Percentiles rank a stretch among this genome's conserved stretches.
These are phyloP conservation scores for Jackrogersella minutella DNA, from an alignment of 495 filamentous ascomycete genomes.

Conservation along the genomic window DNA sequence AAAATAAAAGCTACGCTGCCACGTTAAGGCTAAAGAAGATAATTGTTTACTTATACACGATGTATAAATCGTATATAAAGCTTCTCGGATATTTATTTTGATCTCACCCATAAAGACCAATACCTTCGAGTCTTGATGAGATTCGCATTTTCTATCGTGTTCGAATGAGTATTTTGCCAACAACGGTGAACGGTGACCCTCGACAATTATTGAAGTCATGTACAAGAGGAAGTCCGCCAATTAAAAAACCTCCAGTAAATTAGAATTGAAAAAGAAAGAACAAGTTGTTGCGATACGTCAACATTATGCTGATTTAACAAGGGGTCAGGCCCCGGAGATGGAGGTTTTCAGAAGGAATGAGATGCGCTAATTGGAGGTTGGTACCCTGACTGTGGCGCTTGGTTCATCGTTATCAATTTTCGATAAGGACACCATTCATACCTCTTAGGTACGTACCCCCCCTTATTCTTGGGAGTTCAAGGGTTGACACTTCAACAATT, in stretches of 20 bases:
- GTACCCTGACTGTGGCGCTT: not conserved
- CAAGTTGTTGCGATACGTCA: not conserved
- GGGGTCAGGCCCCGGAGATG: no score
- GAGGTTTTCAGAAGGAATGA: not conserved
- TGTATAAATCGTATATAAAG: not conserved
- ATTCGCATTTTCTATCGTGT: slow-evolving; percentile 14
- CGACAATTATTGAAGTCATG: not conserved
- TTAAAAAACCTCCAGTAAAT: not conserved
- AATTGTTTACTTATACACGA: not conserved
- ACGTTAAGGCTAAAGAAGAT: not conserved
- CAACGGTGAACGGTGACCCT: no score
- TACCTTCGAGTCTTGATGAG: slow-evolving; percentile 7
- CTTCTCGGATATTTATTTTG: not conserved
- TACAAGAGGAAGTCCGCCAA: not conserved
- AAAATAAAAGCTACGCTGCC: not conserved
- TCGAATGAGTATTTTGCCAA: not conserved
- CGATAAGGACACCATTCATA: slow-evolving; percentile 10
- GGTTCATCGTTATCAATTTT: slow-evolving; percentile 7
- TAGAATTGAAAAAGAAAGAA: not conserved
- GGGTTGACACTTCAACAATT: no score
- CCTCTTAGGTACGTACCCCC: not conserved
- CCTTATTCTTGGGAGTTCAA: no score
- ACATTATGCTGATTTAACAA: not conserved
- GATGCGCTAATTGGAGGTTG: slow-evolving; percentile 13
- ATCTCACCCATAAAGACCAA: slow-evolving; percentile 11